Evolutionary conservation across 1,284 basidiomycete genomes (phyloP), one percentile per base, ranked within the genome.

Genomic region (Phylloporus sp.): DNA sequence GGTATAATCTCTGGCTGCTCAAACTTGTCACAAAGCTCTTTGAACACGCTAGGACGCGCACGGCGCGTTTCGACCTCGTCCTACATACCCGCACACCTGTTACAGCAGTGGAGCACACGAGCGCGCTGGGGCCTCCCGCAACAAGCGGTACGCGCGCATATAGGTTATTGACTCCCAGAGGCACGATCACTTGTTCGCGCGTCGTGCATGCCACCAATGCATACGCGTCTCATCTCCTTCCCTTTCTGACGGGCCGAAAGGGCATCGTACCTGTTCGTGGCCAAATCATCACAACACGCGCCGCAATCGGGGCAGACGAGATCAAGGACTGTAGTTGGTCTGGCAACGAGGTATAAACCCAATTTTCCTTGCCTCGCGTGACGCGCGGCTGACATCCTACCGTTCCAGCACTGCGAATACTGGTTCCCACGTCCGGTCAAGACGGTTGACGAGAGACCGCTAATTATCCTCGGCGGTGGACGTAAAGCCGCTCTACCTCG

Each of bases 141-240:
- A 45, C 43, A 23, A 37, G 69, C 23, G 27, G 35, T 10, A n/a
- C 56, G 5, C 70, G 68, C 27, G 43, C 25, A 17, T 73, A 70
- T 39, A 57, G 39, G 14, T 57, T 77, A 6, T 73, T 77, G 5
- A 94, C 93, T 0, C 85, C 87, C 0, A 85, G 91, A 39, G 92
- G 93, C 4, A 60, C 75, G 1, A 75, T 93, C 41, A 47, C 77
- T 4, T 90, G 91, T 70, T 79, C 84, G 17, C 86, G 87, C 67
- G 83, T 96, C 52, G 78, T 96, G 2, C 93, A 96, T 73, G 93
- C 93, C 0, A 95, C 93, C 6, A 95, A 96, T 72, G 94, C 81
- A 1, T 94, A 95, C 67, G 87, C 89, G 1, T 87, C 88, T 1
- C 85, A 92, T 69, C 84, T 80, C 55, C 83, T 94, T 15, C 89